Conservation (phyloP, 2,329 filamentous ascomycete species). For the Trichoderma endophyticum region DNA sequence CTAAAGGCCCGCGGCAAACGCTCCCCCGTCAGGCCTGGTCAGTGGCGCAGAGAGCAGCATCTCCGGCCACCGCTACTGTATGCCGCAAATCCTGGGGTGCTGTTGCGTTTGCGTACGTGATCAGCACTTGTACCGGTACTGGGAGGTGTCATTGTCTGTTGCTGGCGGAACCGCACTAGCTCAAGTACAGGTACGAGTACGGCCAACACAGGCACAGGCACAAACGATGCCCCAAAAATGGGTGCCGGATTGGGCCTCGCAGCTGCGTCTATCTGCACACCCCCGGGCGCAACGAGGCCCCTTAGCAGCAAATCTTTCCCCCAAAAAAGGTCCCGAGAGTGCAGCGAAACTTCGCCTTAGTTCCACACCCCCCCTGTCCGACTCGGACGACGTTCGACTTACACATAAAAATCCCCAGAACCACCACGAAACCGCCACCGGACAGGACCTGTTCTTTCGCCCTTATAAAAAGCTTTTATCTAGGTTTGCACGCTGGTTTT, state of each 20-base stretch:
- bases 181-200: too few relatives aligned
- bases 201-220: not conserved
- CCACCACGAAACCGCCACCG: constrained; percentile 17
- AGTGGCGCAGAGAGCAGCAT: constrained; percentile 8
- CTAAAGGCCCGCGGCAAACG: not conserved
- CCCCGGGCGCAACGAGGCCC: not conserved
- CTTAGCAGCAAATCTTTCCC: not conserved
- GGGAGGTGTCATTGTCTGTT: not conserved
- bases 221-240: not conserved
- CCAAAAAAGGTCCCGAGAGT: not conserved
- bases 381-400: constrained; percentile 14
- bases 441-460: not conserved
- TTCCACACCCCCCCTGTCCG: constrained; percentile 13
- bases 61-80: constrained; percentile 1
- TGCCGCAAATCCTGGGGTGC: constrained; percentile 6
- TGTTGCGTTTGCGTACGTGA: not conserved
- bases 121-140: not conserved
- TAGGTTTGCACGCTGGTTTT: not conserved
- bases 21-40: not conserved
- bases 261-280: not conserved
- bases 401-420: constrained; percentile 18
- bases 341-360: constrained; percentile 8
- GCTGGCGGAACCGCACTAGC: not conserved
- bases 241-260: not conserved
- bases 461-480: not conserved